Evolutionary conservation across 345 rosid genomes (phyloP).

Genomic region (Hypericum androsaemum): DNA sequence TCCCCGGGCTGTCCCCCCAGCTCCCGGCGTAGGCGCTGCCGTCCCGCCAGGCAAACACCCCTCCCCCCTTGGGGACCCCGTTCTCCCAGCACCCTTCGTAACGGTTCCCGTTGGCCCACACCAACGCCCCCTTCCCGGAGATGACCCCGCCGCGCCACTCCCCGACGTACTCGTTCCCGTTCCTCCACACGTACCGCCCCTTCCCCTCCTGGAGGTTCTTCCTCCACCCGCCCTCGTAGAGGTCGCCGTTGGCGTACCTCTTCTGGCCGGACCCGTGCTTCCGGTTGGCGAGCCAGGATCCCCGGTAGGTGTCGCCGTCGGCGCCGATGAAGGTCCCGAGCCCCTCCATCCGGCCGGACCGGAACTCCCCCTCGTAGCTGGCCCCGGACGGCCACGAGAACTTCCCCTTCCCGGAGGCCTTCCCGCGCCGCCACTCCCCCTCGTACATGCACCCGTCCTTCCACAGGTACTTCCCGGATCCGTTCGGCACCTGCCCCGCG

Average conservation of each 20-base stretch:
- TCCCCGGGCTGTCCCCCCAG: constrained; percentile 13
- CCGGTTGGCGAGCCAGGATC: constrained; percentile 42
- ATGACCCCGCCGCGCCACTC: constrained; percentile 56
- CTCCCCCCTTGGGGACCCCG: constrained; percentile 55
- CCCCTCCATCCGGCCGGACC: constrained; percentile 55
- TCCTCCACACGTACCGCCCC: constrained; percentile 56
- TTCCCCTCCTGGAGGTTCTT: constrained; percentile 48
- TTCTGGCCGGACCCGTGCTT: constrained; percentile 61
- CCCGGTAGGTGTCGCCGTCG: constrained; percentile 51
- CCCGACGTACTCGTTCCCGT: constrained; percentile 51
- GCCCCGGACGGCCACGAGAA: constrained; percentile 79
- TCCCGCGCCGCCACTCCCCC: constrained; percentile 57
- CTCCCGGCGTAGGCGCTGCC: not conserved
- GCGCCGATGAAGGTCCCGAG: constrained; percentile 51
- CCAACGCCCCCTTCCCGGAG: constrained; percentile 40
- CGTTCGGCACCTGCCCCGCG: constrained; percentile 42
- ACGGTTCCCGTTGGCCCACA: constrained; percentile 49
- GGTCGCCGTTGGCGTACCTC: constrained; percentile 46
- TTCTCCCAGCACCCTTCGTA: constrained; percentile 60
- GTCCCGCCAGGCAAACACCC: constrained; percentile 36
- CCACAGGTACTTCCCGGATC: constrained; percentile 64
- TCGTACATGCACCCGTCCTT: constrained; percentile 66
- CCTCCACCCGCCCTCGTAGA: constrained; percentile 51
- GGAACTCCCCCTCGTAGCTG: constrained; percentile 58
- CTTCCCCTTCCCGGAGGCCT: constrained; percentile 46